phyloP scores from a whole-genome alignment of 768 basidiomycete genomes.

The Tylopilus sp. region DNA sequence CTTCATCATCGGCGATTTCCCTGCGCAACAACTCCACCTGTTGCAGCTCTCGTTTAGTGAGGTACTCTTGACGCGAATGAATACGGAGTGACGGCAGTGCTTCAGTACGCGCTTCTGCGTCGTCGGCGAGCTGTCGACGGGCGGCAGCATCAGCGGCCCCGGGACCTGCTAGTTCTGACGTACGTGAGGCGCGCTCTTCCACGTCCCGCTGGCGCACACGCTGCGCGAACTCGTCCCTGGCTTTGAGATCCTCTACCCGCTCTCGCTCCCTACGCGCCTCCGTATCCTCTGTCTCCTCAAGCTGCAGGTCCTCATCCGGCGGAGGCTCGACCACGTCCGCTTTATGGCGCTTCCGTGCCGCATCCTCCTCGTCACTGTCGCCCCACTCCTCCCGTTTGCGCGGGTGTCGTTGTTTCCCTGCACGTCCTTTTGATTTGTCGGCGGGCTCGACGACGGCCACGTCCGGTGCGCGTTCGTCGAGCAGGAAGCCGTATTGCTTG shows the following conservation, averaged over 20 bases:
- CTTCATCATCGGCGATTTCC: conserved; percentile 94
- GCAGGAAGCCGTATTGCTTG: conserved; percentile 74
- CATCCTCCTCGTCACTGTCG: conserved; percentile 88
- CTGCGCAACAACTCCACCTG: conserved; percentile 89
- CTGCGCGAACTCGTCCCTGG: conserved; percentile 91
- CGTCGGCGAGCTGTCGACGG: conserved; percentile 79
- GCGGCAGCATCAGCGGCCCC: conserved; percentile 81
- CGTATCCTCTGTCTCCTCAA: conserved; percentile 78
- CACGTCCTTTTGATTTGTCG: conserved; percentile 24
- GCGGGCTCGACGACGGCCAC: conserved; percentile 38
- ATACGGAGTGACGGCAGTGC: conserved; percentile 74
- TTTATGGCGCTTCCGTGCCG: conserved; percentile 60
- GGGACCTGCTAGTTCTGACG: conserved; percentile 41
- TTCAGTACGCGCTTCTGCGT: conserved; percentile 50
- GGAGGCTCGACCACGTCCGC: conserved; percentile 38
- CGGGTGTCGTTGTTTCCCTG: conserved; percentile 51
- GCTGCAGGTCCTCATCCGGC: conserved; percentile 29
- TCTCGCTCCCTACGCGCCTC: conserved; percentile 68
- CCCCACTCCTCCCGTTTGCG: conserved; percentile 91
- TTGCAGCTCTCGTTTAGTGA: conserved; percentile 94
- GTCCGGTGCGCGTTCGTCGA: conserved; percentile 77
- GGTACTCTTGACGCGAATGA: conserved; percentile 91
- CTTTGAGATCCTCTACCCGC: conserved; percentile 72
- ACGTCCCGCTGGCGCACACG: conserved; percentile 85
- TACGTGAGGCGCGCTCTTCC: conserved; percentile 85